Evolutionary conservation across 768 basidiomycete genomes (phyloP).

Genomic region (Psilocybe subaeruginosa): DNA sequence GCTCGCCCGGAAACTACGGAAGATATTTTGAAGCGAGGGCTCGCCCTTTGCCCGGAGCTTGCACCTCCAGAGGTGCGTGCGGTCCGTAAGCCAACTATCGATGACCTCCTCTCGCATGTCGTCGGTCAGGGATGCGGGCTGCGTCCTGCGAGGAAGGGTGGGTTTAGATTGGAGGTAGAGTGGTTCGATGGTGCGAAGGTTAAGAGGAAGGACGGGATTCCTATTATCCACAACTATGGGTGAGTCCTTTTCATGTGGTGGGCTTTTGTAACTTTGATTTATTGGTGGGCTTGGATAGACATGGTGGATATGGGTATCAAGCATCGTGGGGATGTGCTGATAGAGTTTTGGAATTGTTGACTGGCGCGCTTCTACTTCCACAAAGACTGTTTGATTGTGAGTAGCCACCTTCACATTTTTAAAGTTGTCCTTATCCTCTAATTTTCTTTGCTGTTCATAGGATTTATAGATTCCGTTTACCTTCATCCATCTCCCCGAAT

Average conservation of each 20-base stretch:
- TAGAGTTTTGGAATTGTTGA: constrained; percentile 35
- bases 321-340: constrained; percentile 69
- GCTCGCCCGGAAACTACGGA: constrained; percentile 65
- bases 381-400: not conserved
- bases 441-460: not conserved
- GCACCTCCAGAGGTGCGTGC: constrained; percentile 56
- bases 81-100: constrained; percentile 45
- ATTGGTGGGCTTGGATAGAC: constrained; percentile 35
- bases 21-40: constrained; percentile 55
- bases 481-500: too few relatives aligned
- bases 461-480: not conserved
- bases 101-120: constrained; percentile 51
- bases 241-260: constrained; percentile 29
- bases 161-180: constrained; percentile 50
- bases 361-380: constrained; percentile 17
- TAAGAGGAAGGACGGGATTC: constrained; percentile 16
- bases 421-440: not conserved
- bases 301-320: constrained; percentile 69
- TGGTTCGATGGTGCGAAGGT: constrained; percentile 20
- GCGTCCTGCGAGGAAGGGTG: constrained; percentile 69
- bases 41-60: constrained; percentile 59
- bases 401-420: not conserved
- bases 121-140: constrained; percentile 62
- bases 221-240: constrained; percentile 51
- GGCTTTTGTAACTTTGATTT: not conserved